These are phyloP conservation scores for Floccularia luteovirens DNA, from an alignment of 768 basidiomycete genomes.

Conservation along the genomic window DNA sequence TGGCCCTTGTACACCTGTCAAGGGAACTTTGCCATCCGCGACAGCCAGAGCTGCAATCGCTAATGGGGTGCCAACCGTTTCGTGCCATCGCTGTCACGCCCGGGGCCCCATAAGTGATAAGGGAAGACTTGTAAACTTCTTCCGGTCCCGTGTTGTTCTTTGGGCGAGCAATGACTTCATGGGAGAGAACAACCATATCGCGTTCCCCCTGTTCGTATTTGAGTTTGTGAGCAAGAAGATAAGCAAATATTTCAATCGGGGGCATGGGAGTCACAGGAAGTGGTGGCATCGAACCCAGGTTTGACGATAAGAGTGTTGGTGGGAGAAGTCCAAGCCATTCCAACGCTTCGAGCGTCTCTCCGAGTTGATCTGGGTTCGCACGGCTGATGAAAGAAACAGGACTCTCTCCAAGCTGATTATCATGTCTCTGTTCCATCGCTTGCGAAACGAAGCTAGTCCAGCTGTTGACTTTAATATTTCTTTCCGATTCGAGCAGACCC, in stretches of 20 bases:
- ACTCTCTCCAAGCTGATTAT: no score
- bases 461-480: slow-evolving; percentile 26
- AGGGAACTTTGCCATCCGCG: slow-evolving; percentile 47
- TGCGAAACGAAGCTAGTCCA: slow-evolving; percentile 29
- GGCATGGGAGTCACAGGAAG: slow-evolving; percentile 33
- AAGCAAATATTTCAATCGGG: slow-evolving; percentile 72
- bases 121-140: slow-evolving; percentile 58
- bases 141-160: slow-evolving; percentile 7
- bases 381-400: no score
- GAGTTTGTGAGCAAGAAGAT: slow-evolving; percentile 63
- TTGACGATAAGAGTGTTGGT: slow-evolving; percentile 1
- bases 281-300: slow-evolving; percentile 23
- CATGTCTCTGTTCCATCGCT: slow-evolving; percentile 15
- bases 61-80: slow-evolving; percentile 82
- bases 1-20: slow-evolving; percentile 66
- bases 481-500: slow-evolving; percentile 52
- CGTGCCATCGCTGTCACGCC: slow-evolving; percentile 79
- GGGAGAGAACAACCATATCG: slow-evolving; percentile 82
- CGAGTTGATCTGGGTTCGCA: neutral
- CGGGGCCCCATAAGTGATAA: slow-evolving; percentile 52
- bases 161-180: slow-evolving; percentile 59
- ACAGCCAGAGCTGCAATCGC: slow-evolving; percentile 74
- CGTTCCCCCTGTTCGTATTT: slow-evolving; percentile 64
- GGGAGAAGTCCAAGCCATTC: slow-evolving; percentile 36
- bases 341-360: slow-evolving; percentile 26